Base-by-base conservation (phyloP, 2,329 filamentous ascomycete species). In the Epichloe amarillans region DNA sequence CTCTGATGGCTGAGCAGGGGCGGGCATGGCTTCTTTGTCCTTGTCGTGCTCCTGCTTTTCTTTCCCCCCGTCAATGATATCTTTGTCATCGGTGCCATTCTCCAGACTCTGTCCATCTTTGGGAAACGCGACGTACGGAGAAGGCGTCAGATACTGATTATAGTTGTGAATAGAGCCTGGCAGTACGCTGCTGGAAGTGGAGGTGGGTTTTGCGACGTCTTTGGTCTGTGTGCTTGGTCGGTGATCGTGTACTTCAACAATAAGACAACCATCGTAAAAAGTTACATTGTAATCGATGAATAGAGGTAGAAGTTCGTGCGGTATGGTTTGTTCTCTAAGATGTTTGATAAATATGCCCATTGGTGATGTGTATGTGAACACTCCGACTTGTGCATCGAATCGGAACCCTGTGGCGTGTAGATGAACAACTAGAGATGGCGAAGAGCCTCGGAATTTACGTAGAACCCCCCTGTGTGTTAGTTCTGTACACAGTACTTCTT, bases 241-340 rank as follows among this genome's bases (percentile, higher is more conserved):
- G 70, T 95, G 87, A 64, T 97, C 88, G 60, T 95, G 80, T n/a
- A 97, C 73, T 65, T 95, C 84, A 37, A 98, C 89, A 58, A 98
- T 97, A 52, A 98, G 76, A 62, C 91, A 95, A 35, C 86, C 89
- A 66, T 97, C 90, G 64, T 97, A 98, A 95, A 97, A 97, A 10
- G 77, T 75, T 14, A 95, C 84, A 19, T 82, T 80, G 17, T 75
- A 74, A 46, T 80, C 75, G 30, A 82, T 75, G 50, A 98, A 79
- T 57, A 91, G 84, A 46, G 85, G 81, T 11, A 97, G 71, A 63
- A 97, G 80, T 58, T 96, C 89, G 66, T 96, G 89, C 1, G 93
- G 93, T 37, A 98, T 74, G 0, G 88, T 95, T 51, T 84, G 80
- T 41, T 72, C 73, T 56, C 77, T 77, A 44, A 97, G 67, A 65